Base-by-base conservation (phyloP, 495 filamentous ascomycete species). In the Aspergillus affinis region DNA sequence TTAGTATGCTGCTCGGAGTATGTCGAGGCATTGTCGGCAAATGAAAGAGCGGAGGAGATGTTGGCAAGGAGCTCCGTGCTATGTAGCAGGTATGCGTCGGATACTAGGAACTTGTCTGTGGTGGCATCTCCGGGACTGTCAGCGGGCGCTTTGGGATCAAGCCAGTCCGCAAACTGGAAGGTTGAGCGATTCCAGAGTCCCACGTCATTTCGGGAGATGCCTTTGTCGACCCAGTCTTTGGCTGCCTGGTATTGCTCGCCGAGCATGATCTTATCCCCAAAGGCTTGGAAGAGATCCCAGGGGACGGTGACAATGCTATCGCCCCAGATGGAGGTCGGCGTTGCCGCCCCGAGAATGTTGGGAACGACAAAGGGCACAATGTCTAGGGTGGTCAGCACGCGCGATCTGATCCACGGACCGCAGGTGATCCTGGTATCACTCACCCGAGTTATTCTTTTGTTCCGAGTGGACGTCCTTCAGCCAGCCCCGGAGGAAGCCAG, bases 121-220 rank as follows among this genome's bases (percentile, higher is more conserved):
- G 73, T 73, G 0, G 72, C 71, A 36, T 67, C 51, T 1, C 73
- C 78, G 0, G 81, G 69, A 10, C 72, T 59, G 6, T 79, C 66
- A 0, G 76, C 61, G 0, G 80, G 81, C 0, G 82, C 71, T 17
- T 69, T 67, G 0, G 81, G 82, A 55, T 85, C 82, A 0, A 84
- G 73, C 81, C 81, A 85, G 62, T 85, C 81, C 3, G 73, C 79
- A 15, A 72, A 72, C 59, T 84, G 79, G 45, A 67, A 75, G n/a
- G 57, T 61, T 0, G 62, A 60, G 10, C 67, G 63, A 59, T 73
- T 64, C 80, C 78, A 76, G 23, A 80, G 65, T 3, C 61, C 55
- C n/a, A 64, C 66, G 3, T 67, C 53, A 21, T 73, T 71, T 13
- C 80, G 69, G 0, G 68, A 67, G 6, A 84, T 72, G 1, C 78